These are phyloP conservation scores for Trametes gibbosa DNA, from an alignment of 768 basidiomycete genomes.

Conservation along the genomic window DNA sequence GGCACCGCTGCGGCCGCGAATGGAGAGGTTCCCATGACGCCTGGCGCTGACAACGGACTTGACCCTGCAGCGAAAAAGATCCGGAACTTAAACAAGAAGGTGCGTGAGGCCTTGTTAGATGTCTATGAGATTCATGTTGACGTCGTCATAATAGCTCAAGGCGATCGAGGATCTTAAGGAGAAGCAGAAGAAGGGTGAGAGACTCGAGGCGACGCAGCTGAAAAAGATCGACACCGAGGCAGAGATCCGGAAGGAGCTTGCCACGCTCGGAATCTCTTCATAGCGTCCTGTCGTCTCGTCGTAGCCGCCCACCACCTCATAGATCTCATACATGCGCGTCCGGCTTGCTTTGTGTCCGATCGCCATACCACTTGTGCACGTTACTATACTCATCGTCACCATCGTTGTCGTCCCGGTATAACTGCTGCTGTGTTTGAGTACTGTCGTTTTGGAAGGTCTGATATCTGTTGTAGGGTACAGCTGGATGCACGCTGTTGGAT, in stretches of 20 bases:
- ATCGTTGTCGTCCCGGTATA: background rate
- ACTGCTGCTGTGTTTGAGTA: slow-evolving; percentile 11
- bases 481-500: slow-evolving; percentile 2
- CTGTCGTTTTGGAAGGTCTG: slow-evolving; percentile 3
- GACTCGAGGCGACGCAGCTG: slow-evolving; percentile 90
- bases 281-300: slow-evolving; percentile 3
- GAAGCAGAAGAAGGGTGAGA: slow-evolving; percentile 84
- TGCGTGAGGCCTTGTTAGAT: background rate
- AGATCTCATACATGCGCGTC: background rate
- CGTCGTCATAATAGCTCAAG: slow-evolving; percentile 60
- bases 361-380: slow-evolving; percentile 1
- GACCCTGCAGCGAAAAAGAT: slow-evolving; percentile 91
- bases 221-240: slow-evolving; percentile 95
- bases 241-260: slow-evolving; percentile 81
- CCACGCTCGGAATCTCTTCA: slow-evolving; percentile 30
- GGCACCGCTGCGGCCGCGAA: slow-evolving; percentile 17
- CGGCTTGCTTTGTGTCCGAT: background rate
- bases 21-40: slow-evolving; percentile 47
- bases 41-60: slow-evolving; percentile 53
- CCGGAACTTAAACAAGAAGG: slow-evolving; percentile 95
- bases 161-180: slow-evolving; percentile 99
- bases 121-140: background rate
- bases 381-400: background rate
- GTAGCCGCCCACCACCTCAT: background rate
- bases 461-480: slow-evolving; percentile 7